Percentiles rank a stretch among this genome's conserved stretches.
phyloP scores from a whole-genome alignment of 768 basidiomycete species.

The Lactarius pseudohatsudake region DNA sequence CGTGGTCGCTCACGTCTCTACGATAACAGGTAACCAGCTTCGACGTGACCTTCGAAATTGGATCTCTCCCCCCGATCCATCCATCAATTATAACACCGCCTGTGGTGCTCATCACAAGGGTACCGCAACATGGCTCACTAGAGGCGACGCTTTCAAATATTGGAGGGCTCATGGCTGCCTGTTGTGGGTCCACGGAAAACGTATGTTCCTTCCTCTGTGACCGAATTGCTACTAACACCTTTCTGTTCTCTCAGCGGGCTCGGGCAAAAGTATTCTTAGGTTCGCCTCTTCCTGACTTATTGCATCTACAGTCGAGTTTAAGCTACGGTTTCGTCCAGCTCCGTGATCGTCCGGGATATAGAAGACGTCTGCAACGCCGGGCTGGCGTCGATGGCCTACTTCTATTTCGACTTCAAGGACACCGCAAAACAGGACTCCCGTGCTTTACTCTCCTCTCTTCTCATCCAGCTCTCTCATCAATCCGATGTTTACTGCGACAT shows the following conservation, averaged over 20 bases:
- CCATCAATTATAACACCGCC: background rate
- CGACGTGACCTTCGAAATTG: background rate
- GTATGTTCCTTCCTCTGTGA: background rate
- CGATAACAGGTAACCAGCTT: background rate
- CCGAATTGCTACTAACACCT: background rate
- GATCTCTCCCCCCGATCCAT: slow-evolving; percentile 8
- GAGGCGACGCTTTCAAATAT: background rate
- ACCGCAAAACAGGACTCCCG: background rate
- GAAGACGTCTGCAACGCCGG: background rate
- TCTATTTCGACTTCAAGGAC: background rate
- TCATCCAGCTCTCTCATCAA: slow-evolving; percentile 7
- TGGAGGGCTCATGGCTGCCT: background rate
- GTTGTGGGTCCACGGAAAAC: slow-evolving; percentile 6
- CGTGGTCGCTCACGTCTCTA: background rate
- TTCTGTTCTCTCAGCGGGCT: slow-evolving; percentile 1
- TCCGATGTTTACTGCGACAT: background rate
- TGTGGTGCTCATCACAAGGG: background rate
- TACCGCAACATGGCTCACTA: background rate
- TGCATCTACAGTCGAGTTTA: background rate
- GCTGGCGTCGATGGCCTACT: background rate
- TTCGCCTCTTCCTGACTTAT: background rate
- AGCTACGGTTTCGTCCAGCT: background rate
- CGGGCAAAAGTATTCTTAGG: slow-evolving; percentile 12
- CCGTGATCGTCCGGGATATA: slow-evolving; percentile 3
- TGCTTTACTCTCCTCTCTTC: slow-evolving; percentile 2